Conservation (phyloP, 257 asterid species). For the Solanum bulbocastanum region DNA sequence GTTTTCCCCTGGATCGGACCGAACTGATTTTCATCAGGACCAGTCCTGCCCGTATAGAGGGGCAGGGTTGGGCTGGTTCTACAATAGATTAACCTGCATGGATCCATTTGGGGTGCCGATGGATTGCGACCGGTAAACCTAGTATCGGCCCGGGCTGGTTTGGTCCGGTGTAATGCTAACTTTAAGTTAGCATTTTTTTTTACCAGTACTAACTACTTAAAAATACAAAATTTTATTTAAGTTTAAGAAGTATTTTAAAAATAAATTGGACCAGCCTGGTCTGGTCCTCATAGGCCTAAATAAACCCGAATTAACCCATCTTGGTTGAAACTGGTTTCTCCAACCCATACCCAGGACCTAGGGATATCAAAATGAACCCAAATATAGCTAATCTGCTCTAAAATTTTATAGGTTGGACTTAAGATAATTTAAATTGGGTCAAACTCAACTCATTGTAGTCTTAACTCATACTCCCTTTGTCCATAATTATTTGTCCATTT, state of each 20-base stretch:
- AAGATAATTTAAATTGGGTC: no score
- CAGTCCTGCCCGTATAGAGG: background rate
- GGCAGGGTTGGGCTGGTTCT: background rate
- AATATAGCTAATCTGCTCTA: no score
- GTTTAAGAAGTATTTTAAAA: no score
- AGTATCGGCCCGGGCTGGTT: background rate
- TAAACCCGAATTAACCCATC: background rate
- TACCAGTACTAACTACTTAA: no score
- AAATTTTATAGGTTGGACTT: background rate
- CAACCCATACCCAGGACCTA: background rate
- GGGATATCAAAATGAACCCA: background rate
- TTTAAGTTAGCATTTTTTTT: background rate
- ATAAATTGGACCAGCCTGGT: background rate
- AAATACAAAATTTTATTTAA: no score
- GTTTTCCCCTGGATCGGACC: background rate
- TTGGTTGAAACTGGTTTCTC: background rate
- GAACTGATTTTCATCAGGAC: background rate
- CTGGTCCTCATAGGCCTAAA: background rate
- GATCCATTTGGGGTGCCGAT: background rate
- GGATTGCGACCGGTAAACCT: background rate
- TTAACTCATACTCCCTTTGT: background rate
- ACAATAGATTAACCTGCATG: background rate
- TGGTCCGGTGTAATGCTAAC: background rate
- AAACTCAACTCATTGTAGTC: no score
- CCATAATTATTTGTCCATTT: no score